Base-by-base conservation (phyloP, 352 stramenopile genomes). In the Peronospora farinosa region DNA sequence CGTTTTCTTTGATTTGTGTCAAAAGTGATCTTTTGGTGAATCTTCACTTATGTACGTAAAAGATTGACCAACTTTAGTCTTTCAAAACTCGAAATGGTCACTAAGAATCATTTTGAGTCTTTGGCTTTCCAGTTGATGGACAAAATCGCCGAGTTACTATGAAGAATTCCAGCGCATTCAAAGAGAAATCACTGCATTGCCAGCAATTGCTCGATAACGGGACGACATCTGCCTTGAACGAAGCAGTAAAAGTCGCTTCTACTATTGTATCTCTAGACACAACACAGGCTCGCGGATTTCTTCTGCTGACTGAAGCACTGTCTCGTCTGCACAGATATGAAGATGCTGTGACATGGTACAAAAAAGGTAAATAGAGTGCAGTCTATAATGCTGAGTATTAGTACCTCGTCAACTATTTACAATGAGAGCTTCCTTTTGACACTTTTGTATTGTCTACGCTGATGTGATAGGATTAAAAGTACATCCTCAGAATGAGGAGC, bases 281-380 rank as follows among this genome's bases (percentile, higher is more conserved):
- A 44, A 51, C 43, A 11, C 55, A 54, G 7, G 25, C 55, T 0
- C 54, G 44, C 8, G 67, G 59, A 16, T 78, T 68, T 52, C 37
- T 74, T 35, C 40, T 78, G 54, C 54, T 81, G 13, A 56, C 65
- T 7, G 42, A 60, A 41, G 68, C 57, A 35, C 63, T 81, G 25
- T 59, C 41, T 11, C 54, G 70, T 36, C 54, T 72, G 33, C 16
- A 38, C 15, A 63, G 61, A 63, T 49, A 76, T 41, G 50, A 67
- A 12, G 59, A 77, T 5, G 67, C 69, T 30, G 58, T 80, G 42
- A 49, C 15, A 7, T 78, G 65, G 58, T 78, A 60, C 54, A 83
- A 80, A 52, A 69, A 72, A 67, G 69, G 72, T 74, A 55, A 67
- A 74, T n/a, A 67, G 65, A 65, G 68, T 44, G 27, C 15, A 37